These are phyloP conservation scores for Quercus tomentella DNA, from an alignment of 331 rosid species.

Conservation along the genomic window DNA sequence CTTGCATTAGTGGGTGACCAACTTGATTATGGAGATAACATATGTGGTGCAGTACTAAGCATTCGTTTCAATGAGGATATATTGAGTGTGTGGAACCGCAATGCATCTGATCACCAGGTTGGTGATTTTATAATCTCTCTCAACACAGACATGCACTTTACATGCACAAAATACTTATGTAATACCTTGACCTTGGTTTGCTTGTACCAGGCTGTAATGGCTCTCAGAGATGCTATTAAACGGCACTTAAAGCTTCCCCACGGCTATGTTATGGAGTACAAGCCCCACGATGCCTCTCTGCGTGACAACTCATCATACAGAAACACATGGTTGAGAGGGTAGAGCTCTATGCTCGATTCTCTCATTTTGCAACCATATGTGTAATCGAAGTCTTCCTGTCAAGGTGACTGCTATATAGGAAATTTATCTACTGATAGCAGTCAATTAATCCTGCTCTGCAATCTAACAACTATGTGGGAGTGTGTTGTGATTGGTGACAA, in stretches of 20 bases:
- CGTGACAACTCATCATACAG: slow-evolving; percentile 94
- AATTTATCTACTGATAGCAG: slow-evolving; percentile 5
- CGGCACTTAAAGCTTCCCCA: slow-evolving; percentile 89
- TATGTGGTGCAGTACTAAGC: slow-evolving; percentile 92
- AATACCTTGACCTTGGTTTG: background rate
- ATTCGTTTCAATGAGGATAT: slow-evolving; percentile 93
- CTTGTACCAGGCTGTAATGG: slow-evolving; percentile 77
- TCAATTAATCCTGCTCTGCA: slow-evolving; percentile 8
- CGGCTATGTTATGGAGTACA: slow-evolving; percentile 90
- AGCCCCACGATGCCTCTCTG: slow-evolving; percentile 88
- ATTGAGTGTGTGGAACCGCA: slow-evolving; percentile 87
- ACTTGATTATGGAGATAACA: slow-evolving; percentile 81
- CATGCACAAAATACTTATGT: background rate
- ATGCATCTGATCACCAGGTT: slow-evolving; percentile 89
- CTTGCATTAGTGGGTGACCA: slow-evolving; percentile 94
- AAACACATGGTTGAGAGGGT: slow-evolving; percentile 97
- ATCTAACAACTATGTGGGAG: slow-evolving; percentile 17
- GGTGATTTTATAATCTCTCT: slow-evolving; percentile 11
- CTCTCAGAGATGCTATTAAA: slow-evolving; percentile 83
- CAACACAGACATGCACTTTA: background rate
- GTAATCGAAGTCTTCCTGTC: background rate
- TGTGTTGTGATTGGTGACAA: slow-evolving; percentile 5
- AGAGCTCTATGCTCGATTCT: slow-evolving; percentile 3
- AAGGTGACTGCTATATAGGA: background rate
- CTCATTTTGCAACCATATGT: background rate